These are phyloP conservation scores for Scedosporium aurantiacum DNA, from an alignment of 2,329 filamentous ascomycete species.

Conservation along the genomic window DNA sequence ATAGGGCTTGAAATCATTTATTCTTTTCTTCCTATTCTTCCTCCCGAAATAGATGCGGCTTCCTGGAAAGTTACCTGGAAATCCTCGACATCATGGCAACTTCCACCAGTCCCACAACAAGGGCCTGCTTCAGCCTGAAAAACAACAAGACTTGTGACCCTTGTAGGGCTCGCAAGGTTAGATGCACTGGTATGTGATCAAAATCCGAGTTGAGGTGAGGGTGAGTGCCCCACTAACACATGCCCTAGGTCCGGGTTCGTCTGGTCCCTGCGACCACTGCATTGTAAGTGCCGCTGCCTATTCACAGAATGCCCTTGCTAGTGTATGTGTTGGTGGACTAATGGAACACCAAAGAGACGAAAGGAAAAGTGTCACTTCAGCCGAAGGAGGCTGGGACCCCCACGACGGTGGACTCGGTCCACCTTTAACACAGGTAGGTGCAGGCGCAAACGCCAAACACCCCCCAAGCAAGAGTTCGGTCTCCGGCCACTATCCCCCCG, in stretches of 20 bases:
- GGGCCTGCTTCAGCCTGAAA: background rate
- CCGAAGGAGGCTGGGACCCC: slow-evolving; percentile 13
- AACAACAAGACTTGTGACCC: slow-evolving; percentile 22
- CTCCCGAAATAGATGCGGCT: background rate
- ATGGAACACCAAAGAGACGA: background rate
- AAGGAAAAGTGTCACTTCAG: slow-evolving; percentile 15
- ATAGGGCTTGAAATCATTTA: background rate
- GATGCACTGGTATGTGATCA: slow-evolving; percentile 22
- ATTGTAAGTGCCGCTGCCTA: slow-evolving; percentile 11
- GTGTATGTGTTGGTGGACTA: slow-evolving; percentile 6
- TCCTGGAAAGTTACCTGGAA: background rate
- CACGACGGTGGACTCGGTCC: slow-evolving; percentile 4
- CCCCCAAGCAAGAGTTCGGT: background rate
- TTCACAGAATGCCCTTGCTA: background rate
- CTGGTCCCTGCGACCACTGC: slow-evolving; percentile 19
- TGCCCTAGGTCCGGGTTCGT: slow-evolving; percentile 9
- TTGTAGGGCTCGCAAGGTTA: slow-evolving; percentile 29
- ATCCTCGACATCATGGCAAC: background rate
- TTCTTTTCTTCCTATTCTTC: background rate
- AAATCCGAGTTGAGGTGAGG: background rate
- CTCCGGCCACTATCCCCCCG: background rate
- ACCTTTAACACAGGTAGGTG: slow-evolving; percentile 12
- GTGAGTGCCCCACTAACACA: slow-evolving; percentile 1
- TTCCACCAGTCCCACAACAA: background rate
- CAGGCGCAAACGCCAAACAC: slow-evolving; percentile 5